Evolutionary conservation across 2,329 filamentous ascomycete species (phyloP).

Genomic region (Hortaea sp.): DNA sequence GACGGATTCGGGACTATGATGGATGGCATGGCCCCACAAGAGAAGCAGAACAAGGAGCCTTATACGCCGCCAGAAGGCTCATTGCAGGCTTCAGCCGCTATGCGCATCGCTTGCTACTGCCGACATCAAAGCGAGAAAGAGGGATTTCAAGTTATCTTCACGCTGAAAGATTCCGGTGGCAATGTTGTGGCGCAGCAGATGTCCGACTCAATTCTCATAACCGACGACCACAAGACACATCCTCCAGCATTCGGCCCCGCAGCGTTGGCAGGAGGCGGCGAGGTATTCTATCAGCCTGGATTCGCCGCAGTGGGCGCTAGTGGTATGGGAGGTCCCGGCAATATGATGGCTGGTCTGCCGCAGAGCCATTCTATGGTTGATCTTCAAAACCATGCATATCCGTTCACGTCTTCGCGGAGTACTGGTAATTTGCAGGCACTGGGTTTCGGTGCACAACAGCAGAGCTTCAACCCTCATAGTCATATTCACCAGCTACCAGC

Average conservation of each 20-base stretch:
- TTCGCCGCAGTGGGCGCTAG: conserved; percentile 7
- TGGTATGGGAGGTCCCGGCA: not conserved
- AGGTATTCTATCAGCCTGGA: conserved; percentile 13
- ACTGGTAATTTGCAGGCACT: conserved; percentile 53
- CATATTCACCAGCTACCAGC: conserved; percentile 25
- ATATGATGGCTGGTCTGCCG: conserved; percentile 17
- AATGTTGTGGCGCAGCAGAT: conserved; percentile 74
- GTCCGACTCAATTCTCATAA: conserved; percentile 87
- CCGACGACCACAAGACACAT: conserved; percentile 93
- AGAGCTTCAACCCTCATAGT: conserved; percentile 23
- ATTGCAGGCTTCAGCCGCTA: conserved; percentile 73
- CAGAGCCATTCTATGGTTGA: conserved; percentile 31
- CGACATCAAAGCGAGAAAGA: conserved; percentile 88
- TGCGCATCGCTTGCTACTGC: conserved; percentile 97
- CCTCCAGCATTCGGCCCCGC: conserved; percentile 21
- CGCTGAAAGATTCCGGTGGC: conserved; percentile 71
- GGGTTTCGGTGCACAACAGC: conserved; percentile 20
- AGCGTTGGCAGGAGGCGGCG: conserved; percentile 14
- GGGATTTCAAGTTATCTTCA: conserved; percentile 91
- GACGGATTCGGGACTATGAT: conserved; percentile 11
- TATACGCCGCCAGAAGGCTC: conserved; percentile 43
- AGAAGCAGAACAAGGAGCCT: conserved; percentile 7
- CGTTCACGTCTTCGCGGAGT: conserved; percentile 50
- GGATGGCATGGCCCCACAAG: not conserved
- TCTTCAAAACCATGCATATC: conserved; percentile 25